phyloP scores from a whole-genome alignment of 2,329 filamentous ascomycete genomes.

The Trichoderma cornu-damae region DNA sequence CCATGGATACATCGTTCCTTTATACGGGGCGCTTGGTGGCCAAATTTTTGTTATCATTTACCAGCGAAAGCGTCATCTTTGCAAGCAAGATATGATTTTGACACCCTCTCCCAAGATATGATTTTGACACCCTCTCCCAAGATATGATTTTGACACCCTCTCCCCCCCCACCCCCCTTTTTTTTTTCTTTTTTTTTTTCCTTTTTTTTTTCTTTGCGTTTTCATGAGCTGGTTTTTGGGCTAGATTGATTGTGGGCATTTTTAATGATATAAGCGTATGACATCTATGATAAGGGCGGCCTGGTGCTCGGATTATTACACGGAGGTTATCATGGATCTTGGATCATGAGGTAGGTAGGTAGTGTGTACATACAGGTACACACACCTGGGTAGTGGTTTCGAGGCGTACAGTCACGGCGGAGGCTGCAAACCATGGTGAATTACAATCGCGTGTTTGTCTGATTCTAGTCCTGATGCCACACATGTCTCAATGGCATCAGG shows the following conservation, averaged over 20 bases:
- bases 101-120: constrained; percentile 17
- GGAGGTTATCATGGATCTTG: background rate
- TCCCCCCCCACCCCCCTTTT: too few species aligned
- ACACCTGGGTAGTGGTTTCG: background rate
- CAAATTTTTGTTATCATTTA: constrained; percentile 52
- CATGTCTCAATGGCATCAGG: constrained; percentile 52
- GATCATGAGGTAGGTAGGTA: too few species aligned
- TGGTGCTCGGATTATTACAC: background rate
- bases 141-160: constrained; percentile 17
- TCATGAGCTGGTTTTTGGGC: too few species aligned
- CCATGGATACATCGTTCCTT: constrained; percentile 44
- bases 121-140: background rate
- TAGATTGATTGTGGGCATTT: background rate
- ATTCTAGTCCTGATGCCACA: constrained; percentile 60
- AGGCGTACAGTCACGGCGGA: background rate
- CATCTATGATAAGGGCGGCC: background rate
- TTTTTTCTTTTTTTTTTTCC: background rate
- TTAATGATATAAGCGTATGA: background rate
- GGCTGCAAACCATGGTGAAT: background rate
- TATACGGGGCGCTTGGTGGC: constrained; percentile 51
- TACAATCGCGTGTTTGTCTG: constrained; percentile 52
- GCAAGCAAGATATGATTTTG: constrained; percentile 27
- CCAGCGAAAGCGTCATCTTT: constrained; percentile 46
- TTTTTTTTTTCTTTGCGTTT: too few species aligned
- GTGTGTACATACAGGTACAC: background rate